phyloP scores from a whole-genome alignment of 345 rosid genomes.

The Adansonia digitata region DNA sequence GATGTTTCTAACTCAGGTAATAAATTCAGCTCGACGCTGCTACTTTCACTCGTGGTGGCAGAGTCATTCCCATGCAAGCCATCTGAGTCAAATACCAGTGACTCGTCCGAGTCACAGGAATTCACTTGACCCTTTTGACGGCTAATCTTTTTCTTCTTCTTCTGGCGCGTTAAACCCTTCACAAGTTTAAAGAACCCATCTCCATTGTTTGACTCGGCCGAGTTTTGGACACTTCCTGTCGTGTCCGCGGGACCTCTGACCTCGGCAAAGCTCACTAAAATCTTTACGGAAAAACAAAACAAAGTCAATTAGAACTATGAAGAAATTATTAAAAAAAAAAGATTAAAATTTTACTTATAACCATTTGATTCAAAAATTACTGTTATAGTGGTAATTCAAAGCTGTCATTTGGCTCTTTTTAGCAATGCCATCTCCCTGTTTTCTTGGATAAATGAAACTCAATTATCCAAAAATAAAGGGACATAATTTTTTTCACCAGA shows the following conservation, averaged over 20 bases:
- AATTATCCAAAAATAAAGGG: background rate
- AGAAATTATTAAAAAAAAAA: no score
- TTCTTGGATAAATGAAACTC: background rate
- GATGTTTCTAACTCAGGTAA: conserved; percentile 18
- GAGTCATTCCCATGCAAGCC: conserved; percentile 7
- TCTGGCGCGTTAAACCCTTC: conserved; percentile 3
- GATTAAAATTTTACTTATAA: no score
- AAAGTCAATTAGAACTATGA: background rate
- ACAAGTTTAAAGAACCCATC: conserved; percentile 14
- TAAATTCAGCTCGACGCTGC: conserved; percentile 34
- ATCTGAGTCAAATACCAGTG: conserved; percentile 45
- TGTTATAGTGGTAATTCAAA: background rate
- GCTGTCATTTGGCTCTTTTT: background rate
- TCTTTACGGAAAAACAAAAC: conserved; percentile 12
- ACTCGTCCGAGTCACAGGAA: conserved; percentile 30
- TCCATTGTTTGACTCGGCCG: conserved; percentile 12
- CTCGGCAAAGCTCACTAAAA: conserved; percentile 31
- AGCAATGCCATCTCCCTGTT: background rate
- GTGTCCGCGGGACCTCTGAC: conserved; percentile 19
- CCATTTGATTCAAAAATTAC: no score
- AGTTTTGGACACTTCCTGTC: conserved; percentile 11
- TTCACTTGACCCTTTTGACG: background rate
- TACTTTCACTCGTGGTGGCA: conserved; percentile 15
- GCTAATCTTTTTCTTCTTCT: conserved; percentile 7
- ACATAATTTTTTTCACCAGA: no score